phyloP scores from a whole-genome alignment of 306 rosid genomes.

The Trichosanthes cucumerina region DNA sequence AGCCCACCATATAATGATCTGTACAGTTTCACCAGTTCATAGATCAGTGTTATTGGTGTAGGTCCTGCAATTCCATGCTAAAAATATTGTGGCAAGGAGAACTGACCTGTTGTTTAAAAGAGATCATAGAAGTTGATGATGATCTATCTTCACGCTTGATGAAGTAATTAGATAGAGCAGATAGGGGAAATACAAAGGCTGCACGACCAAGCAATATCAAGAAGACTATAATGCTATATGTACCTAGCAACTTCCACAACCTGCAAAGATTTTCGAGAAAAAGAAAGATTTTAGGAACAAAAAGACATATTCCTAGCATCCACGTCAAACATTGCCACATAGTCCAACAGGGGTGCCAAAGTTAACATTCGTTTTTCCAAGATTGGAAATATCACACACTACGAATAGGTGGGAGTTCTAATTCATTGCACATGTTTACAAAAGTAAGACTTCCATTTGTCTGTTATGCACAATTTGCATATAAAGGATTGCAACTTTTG shows the following conservation, averaged over 20 bases:
- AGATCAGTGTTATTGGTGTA: neutral
- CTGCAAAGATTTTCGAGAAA: slow-evolving; percentile 27
- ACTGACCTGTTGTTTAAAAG: slow-evolving; percentile 59
- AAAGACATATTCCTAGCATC: neutral
- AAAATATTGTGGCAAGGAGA: neutral
- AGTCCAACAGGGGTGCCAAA: neutral
- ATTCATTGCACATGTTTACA: neutral
- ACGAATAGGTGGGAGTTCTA: neutral
- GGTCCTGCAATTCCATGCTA: neutral
- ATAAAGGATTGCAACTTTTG: neutral
- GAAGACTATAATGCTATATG: slow-evolving; percentile 40
- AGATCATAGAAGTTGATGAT: slow-evolving; percentile 25
- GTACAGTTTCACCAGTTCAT: neutral
- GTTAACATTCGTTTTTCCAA: neutral
- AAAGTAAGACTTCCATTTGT: neutral
- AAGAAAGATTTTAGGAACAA: neutral
- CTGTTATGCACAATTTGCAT: neutral
- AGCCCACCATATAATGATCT: slow-evolving; percentile 92
- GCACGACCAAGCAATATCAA: slow-evolving; percentile 69
- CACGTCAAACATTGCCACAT: neutral
- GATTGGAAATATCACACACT: neutral
- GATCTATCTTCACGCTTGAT: slow-evolving; percentile 27
- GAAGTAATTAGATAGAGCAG: slow-evolving; percentile 50
- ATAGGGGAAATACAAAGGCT: slow-evolving; percentile 82
- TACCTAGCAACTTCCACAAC: slow-evolving; percentile 39